A percentile compares a stretch with the other conserved stretches of the same genome.
Conservation (phyloP, 2,329 filamentous ascomycete species). For the Fusarium tjaetaba region DNA sequence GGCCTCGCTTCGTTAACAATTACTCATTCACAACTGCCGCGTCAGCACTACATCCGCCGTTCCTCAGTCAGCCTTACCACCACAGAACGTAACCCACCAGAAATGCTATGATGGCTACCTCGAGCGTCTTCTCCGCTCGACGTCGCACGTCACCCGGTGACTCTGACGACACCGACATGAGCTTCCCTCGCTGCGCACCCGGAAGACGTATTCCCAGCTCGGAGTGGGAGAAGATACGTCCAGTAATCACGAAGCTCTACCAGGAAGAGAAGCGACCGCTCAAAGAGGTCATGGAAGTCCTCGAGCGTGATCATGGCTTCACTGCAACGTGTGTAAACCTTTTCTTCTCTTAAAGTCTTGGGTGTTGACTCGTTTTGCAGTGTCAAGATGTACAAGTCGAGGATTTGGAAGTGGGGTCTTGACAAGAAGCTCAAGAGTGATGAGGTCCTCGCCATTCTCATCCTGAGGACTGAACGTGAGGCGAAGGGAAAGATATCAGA, state of each 20-base stretch:
- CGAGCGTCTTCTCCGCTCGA: constrained; percentile 35
- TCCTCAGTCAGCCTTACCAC: not conserved
- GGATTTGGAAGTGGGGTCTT: constrained; percentile 55
- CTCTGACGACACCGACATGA: constrained; percentile 45
- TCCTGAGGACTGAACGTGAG: constrained; percentile 51
- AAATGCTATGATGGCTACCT: constrained; percentile 37
- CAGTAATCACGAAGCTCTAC: constrained; percentile 52
- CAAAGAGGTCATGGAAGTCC: constrained; percentile 54
- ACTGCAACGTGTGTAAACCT: constrained; percentile 50
- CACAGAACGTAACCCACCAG: not conserved
- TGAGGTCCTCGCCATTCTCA: constrained; percentile 53
- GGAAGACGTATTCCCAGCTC: constrained; percentile 48
- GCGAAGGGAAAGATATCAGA: constrained; percentile 47
- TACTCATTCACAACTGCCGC: not conserved
- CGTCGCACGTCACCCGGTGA: constrained; percentile 41
- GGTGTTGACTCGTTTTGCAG: constrained; percentile 33
- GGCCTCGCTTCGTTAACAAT: not conserved
- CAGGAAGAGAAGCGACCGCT: constrained; percentile 54
- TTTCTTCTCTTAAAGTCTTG: not conserved
- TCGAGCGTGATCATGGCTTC: constrained; percentile 51
- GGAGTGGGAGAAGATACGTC: constrained; percentile 49
- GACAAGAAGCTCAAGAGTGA: constrained; percentile 55
- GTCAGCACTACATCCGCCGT: not conserved
- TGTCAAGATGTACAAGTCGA: constrained; percentile 56
- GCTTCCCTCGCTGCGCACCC: constrained; percentile 37